Evolutionary conservation across 108 stramenopile genomes (phyloP).

Genomic region (Chaetoceros muelleri): DNA sequence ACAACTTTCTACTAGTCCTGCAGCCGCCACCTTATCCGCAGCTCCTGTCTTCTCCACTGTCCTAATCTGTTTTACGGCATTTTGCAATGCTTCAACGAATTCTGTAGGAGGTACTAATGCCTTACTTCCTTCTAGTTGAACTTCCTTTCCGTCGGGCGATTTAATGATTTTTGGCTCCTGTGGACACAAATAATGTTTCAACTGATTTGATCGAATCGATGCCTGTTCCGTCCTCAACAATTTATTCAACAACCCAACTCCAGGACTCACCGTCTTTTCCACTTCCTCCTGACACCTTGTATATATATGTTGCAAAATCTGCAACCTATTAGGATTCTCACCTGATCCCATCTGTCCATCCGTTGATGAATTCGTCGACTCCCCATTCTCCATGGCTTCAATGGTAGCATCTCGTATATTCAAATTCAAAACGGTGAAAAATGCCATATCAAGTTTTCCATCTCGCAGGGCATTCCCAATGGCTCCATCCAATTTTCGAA

Average conservation of each 20-base stretch:
- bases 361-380: constrained; percentile 15
- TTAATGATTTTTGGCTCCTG: constrained; percentile 45
- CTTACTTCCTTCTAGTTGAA: constrained; percentile 29
- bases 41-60: constrained; percentile 58
- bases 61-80: constrained; percentile 62
- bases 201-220: constrained; percentile 68
- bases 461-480: constrained; percentile 69
- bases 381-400: constrained; percentile 11
- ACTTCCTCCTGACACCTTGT: constrained; percentile 83
- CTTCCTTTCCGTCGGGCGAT: constrained; percentile 62
- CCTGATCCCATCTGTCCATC: constrained; percentile 9
- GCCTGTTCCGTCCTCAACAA: constrained; percentile 54
- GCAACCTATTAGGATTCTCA: constrained; percentile 35
- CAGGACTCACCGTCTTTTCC: constrained; percentile 66
- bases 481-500: constrained; percentile 67
- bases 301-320: constrained; percentile 75
- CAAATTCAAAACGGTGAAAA: constrained; percentile 68
- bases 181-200: constrained; percentile 63
- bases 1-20: constrained; percentile 58
- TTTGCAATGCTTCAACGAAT: constrained; percentile 48
- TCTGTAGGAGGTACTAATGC: constrained; percentile 50
- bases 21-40: constrained; percentile 42
- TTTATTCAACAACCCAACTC: constrained; percentile 73
- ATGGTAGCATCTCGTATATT: constrained; percentile 59
- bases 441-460: constrained; percentile 67